These are phyloP conservation scores for Deakozyma indianensis DNA, from an alignment of 805 yeast genomes.

Conservation along the genomic window DNA sequence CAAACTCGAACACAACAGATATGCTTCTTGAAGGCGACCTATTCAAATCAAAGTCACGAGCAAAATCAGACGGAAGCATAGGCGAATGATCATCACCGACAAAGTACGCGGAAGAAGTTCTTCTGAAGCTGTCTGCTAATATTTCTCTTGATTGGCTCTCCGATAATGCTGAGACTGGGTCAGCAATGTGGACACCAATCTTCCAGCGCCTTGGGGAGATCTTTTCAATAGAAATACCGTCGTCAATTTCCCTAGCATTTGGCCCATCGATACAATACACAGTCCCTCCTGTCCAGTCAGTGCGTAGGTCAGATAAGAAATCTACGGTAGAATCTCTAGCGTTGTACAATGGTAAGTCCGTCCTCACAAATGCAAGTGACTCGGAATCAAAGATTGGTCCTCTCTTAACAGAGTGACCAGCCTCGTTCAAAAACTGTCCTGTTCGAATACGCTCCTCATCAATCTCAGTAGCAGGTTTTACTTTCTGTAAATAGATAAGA, in stretches of 20 bases:
- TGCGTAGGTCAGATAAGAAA: not conserved
- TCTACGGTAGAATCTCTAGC: not conserved
- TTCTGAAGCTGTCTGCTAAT: slow-evolving; percentile 42
- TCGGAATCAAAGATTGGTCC: not conserved
- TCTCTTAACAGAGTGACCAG: not conserved
- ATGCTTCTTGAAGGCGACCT: slow-evolving; percentile 21
- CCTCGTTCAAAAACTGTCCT: not conserved
- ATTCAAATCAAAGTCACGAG: slow-evolving; percentile 39
- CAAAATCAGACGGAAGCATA: slow-evolving; percentile 52
- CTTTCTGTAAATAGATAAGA: not conserved
- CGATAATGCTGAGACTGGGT: slow-evolving; percentile 54
- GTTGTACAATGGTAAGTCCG: not conserved
- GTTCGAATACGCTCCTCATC: not conserved
- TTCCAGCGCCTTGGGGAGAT: slow-evolving; percentile 13
- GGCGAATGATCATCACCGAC: slow-evolving; percentile 46
- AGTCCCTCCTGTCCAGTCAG: not conserved
- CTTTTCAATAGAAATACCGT: slow-evolving; percentile 51
- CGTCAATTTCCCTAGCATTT: slow-evolving; percentile 79
- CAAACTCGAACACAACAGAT: slow-evolving; percentile 26
- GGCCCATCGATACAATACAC: slow-evolving; percentile 70
- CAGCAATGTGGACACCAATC: slow-evolving; percentile 67
- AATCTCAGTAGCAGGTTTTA: not conserved
- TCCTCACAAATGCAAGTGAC: not conserved
- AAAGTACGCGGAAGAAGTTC: slow-evolving; percentile 54
- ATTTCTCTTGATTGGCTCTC: slow-evolving; percentile 15